phyloP scores from a whole-genome alignment of 2,329 filamentous ascomycete genomes.

The Botrytis squamosa region DNA sequence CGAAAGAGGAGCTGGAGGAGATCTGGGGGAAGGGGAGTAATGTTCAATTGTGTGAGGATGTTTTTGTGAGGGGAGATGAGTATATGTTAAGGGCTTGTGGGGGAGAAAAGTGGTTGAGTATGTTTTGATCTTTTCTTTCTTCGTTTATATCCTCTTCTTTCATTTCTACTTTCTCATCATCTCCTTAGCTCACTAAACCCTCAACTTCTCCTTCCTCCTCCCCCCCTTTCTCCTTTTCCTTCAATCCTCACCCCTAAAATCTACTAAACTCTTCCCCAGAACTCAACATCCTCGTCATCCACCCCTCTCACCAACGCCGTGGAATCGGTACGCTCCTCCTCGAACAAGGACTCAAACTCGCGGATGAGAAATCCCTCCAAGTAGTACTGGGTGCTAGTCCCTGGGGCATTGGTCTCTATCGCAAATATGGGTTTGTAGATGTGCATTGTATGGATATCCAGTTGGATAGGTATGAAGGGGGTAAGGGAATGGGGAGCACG shows the following conservation, averaged over 20 bases:
- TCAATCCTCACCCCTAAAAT: neutral
- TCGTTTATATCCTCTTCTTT: neutral
- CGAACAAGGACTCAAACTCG: conserved; percentile 26
- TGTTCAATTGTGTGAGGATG: conserved; percentile 33
- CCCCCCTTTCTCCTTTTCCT: too few relatives aligned
- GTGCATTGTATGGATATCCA: conserved; percentile 28
- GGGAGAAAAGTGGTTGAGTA: conserved; percentile 31
- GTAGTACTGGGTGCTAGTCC: conserved; percentile 34
- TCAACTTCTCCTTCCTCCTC: neutral
- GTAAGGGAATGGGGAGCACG: conserved; percentile 2
- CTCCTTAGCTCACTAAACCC: neutral
- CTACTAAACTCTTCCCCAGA: conserved; percentile 21
- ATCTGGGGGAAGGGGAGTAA: conserved; percentile 29
- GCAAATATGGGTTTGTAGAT: conserved; percentile 32
- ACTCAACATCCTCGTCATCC: conserved; percentile 29
- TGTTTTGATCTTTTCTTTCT: conserved; percentile 21
- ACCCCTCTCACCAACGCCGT: conserved; percentile 29
- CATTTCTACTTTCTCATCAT: neutral
- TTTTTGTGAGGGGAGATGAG: conserved; percentile 30
- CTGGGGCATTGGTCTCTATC: conserved; percentile 32
- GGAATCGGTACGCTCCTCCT: conserved; percentile 34
- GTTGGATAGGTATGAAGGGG: conserved; percentile 34
- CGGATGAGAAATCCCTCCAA: conserved; percentile 33
- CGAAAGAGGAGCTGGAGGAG: conserved; percentile 10
- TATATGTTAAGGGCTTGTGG: conserved; percentile 27